Base-by-base conservation (phyloP, 306 rosid species). In the Clitoria ternatea region DNA sequence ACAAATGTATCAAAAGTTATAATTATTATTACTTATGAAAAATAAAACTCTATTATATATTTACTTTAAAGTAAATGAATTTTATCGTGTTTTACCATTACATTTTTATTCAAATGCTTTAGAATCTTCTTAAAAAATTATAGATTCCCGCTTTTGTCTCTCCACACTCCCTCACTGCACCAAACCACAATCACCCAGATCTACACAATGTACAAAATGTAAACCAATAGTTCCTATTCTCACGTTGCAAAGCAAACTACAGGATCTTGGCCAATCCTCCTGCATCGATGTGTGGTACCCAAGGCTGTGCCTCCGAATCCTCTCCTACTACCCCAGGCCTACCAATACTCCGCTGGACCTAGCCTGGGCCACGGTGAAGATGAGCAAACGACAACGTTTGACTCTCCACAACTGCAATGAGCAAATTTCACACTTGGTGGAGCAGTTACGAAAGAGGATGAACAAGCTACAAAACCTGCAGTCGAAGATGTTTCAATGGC, bases 221-320 rank as follows among this genome's bases (percentile, higher is more conserved):
- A n/a, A n/a, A n/a, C 56, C 50, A 2, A 45, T 66, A 50, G 10
- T 50, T 36, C 11, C 60, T 40, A 23, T 42, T 6, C n/a, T 19
- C 19, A 17, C 73, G 9, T 9, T 32, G 0, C 65, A 33, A 5
- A 18, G 47, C 66, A 33, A 35, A 3, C 84, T 83, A 13, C 80
- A 70, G 39, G 88, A 81, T 61, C 87, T 92, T 37, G 81, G 89
- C 80, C 97, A 63, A 1, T 69, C 89, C 7, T 91, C 93, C 0
- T 92, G 97, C 77, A n/a, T 49, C 5, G 91, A 87, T 69, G 76
- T 94, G 36, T 83, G 79, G 35, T 92, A 89, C 84, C 96, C 97
- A 14, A 69, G 13, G 6, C 54, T 89, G 45, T 92, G 96, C 77
- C 60, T 92, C 36, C 79, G 77, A 5, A 89, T 96, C 3, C 90